Percentiles rank a stretch among this genome's conserved stretches.
These are phyloP conservation scores for Pichia sp. DNA, from an alignment of 1,139 yeast genomes.

Conservation along the genomic window DNA sequence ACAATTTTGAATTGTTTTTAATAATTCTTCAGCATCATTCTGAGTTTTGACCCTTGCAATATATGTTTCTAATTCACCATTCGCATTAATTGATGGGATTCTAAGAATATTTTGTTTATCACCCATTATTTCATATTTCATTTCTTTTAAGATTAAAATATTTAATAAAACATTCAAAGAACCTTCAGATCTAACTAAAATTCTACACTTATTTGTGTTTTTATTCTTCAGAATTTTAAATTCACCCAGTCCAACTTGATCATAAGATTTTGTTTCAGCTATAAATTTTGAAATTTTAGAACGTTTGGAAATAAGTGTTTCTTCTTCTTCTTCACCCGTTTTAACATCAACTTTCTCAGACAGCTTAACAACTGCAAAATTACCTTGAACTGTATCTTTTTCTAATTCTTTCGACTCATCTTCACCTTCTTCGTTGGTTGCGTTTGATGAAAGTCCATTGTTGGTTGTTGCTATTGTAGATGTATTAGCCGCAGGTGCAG, in stretches of 20 bases:
- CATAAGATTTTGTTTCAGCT: conserved; percentile 46
- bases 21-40: conserved; percentile 61
- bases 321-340: conserved; percentile 89
- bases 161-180: conserved; percentile 71
- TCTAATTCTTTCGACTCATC: conserved; percentile 26
- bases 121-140: conserved; percentile 53
- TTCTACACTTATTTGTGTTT: conserved; percentile 55
- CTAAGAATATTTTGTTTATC: conserved; percentile 45
- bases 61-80: conserved; percentile 49
- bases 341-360: conserved; percentile 43
- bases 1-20: conserved; percentile 42
- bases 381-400: conserved; percentile 40
- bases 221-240: conserved; percentile 62
- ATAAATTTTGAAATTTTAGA: conserved; percentile 66
- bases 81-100: conserved; percentile 40
- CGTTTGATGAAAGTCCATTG: conserved; percentile 8
- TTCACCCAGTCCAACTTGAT: conserved; percentile 73
- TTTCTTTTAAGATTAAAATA: conserved; percentile 43
- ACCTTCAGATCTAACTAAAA: conserved; percentile 84
- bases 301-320: conserved; percentile 53
- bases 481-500: conserved; percentile 21
- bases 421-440: conserved; percentile 7
- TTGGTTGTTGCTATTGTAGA: conserved; percentile 5
- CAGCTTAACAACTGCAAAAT: conserved; percentile 45
- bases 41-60: conserved; percentile 67